A percentile compares a stretch with the other conserved stretches of the same genome.
phyloP scores from a whole-genome alignment of 2,329 filamentous ascomycete genomes.

The Aspergillus glaucus region DNA sequence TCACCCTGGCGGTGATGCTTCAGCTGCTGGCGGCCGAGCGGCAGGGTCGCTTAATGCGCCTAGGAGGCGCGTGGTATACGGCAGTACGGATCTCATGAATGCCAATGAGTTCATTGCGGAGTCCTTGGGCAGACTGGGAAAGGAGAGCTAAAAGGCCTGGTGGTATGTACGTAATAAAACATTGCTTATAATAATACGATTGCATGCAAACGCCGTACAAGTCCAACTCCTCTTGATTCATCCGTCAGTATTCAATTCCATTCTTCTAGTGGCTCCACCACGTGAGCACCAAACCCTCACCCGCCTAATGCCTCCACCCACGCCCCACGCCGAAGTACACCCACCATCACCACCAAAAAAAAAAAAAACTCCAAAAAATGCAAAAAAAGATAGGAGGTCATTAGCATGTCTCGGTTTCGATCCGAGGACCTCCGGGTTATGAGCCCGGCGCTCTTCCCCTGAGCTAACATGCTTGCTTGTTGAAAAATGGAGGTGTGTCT shows the following conservation, averaged over 20 bases:
- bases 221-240: not conserved
- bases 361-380: not conserved
- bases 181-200: not conserved
- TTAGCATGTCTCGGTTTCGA: constrained; percentile 15
- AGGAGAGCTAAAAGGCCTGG: constrained; percentile 40
- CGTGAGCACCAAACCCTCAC: not conserved
- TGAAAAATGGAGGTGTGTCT: not conserved
- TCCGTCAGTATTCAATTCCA: not conserved
- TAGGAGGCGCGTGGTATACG: constrained; percentile 82
- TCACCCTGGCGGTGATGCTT: constrained; percentile 34
- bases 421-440: constrained; percentile 37
- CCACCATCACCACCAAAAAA: not conserved
- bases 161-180: not conserved
- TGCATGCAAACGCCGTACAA: not conserved
- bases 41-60: constrained; percentile 43
- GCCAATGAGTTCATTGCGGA: constrained; percentile 55
- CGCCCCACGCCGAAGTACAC: not conserved
- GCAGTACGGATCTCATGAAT: constrained; percentile 71
- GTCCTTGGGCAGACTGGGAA: constrained; percentile 52
- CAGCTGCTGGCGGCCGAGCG: constrained; percentile 24
- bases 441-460: constrained; percentile 41
- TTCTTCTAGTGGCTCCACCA: not conserved
- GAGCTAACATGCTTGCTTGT: constrained; percentile 30
- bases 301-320: not conserved
- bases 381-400: not conserved